phyloP scores from a whole-genome alignment of 441 rosid genomes.

The California macrophylla region DNA sequence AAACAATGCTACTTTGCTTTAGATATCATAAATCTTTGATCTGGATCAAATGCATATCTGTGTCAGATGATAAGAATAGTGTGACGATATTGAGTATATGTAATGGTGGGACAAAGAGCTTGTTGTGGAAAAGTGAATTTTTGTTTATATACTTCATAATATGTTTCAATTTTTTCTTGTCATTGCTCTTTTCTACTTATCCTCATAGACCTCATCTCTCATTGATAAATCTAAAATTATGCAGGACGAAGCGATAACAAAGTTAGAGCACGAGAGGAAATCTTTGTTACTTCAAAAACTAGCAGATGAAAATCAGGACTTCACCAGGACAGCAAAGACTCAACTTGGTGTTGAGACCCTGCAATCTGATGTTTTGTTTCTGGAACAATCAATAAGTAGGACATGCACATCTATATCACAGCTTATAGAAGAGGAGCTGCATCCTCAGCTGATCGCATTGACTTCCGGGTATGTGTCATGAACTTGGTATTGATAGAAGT shows the following conservation, averaged over 20 bases:
- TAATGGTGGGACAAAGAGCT: too few relatives aligned
- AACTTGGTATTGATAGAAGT: background rate
- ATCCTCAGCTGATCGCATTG: slow-evolving; percentile 71
- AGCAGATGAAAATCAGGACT: slow-evolving; percentile 53
- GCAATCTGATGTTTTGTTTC: slow-evolving; percentile 37
- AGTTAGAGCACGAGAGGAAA: slow-evolving; percentile 65
- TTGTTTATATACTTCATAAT: too few relatives aligned
- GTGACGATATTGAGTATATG: too few relatives aligned
- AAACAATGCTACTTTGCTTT: too few relatives aligned
- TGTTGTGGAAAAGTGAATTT: too few relatives aligned
- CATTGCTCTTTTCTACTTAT: background rate
- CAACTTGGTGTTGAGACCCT: slow-evolving; percentile 48
- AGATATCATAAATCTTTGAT: too few relatives aligned
- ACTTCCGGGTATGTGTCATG: slow-evolving; percentile 58
- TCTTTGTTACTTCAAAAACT: slow-evolving; percentile 51
- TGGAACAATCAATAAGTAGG: slow-evolving; percentile 52
- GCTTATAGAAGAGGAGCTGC: slow-evolving; percentile 64
- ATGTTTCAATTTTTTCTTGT: too few relatives aligned
- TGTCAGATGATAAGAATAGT: too few relatives aligned
- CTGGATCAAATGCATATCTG: too few relatives aligned
- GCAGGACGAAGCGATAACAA: slow-evolving; percentile 71
- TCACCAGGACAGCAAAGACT: slow-evolving; percentile 53
- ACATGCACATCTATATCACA: slow-evolving; percentile 34
- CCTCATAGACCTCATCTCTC: background rate
- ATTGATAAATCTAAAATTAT: slow-evolving; percentile 7